A percentile compares a stretch with the other conserved stretches of the same genome.
phyloP scores from a whole-genome alignment of 108 stramenopile genomes.

The Nitzschia sp. region DNA sequence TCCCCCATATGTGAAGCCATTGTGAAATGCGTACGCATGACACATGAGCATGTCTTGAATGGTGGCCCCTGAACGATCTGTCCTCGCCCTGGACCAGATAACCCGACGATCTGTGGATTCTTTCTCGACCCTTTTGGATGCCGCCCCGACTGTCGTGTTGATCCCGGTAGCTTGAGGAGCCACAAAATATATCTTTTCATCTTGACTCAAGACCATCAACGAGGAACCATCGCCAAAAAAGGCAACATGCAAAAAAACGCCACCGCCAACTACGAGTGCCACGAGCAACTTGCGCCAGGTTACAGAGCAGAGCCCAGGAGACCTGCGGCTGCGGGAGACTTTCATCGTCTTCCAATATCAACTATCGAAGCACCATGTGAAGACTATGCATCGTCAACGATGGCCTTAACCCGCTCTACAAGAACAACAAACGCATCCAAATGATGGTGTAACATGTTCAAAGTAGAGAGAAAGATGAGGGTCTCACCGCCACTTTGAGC shows the following conservation, averaged over 20 bases:
- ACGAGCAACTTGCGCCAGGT: neutral
- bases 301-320: neutral
- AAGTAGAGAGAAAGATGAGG: too few species aligned
- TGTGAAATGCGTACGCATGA: slow-evolving; percentile 36
- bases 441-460: too few species aligned
- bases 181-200: neutral
- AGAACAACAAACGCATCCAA: too few species aligned
- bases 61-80: slow-evolving; percentile 19
- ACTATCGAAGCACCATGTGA: too few species aligned
- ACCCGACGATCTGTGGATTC: too few species aligned
- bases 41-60: slow-evolving; percentile 39
- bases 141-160: too few species aligned
- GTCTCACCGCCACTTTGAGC: too few species aligned
- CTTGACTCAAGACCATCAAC: neutral
- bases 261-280: neutral
- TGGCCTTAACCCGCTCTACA: too few species aligned
- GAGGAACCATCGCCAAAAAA: neutral
- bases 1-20: slow-evolving; percentile 24
- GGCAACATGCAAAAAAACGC: neutral
- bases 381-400: too few species aligned
- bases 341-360: too few species aligned
- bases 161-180: too few species aligned
- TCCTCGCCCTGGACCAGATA: slow-evolving; percentile 4
- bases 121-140: too few species aligned
- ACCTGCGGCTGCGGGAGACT: neutral